phyloP scores from a whole-genome alignment of 768 basidiomycete genomes.

The Rhodotorula babjevae region DNA sequence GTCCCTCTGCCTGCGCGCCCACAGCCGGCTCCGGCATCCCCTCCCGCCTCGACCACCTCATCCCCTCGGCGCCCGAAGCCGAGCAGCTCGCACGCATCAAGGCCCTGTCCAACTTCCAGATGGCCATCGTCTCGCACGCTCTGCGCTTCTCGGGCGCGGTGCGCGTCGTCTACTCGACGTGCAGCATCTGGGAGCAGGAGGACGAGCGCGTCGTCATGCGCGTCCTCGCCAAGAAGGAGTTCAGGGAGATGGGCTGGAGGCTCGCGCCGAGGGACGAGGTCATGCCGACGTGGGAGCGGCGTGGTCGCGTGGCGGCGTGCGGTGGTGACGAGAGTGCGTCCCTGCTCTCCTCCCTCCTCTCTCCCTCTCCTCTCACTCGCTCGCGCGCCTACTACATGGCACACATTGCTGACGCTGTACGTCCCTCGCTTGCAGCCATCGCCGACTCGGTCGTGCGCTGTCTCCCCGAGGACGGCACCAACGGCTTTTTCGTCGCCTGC shows the following conservation, averaged over 20 bases:
- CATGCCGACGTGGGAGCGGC: conserved; percentile 73
- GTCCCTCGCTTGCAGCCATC: conserved; percentile 48
- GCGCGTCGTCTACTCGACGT: conserved; percentile 95
- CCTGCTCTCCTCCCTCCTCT: not conserved
- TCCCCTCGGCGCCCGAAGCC: conserved; percentile 52
- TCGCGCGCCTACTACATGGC: too few species aligned
- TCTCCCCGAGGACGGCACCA: conserved; percentile 69
- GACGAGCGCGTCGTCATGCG: conserved; percentile 81
- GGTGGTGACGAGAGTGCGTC: conserved; percentile 46
- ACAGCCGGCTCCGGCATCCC: conserved; percentile 45
- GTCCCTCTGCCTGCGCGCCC: conserved; percentile 9
- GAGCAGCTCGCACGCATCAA: conserved; percentile 60
- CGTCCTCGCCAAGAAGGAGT: conserved; percentile 69
- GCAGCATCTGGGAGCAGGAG: conserved; percentile 82
- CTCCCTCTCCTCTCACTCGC: not conserved
- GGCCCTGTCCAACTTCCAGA: conserved; percentile 81
- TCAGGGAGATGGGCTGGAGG: conserved; percentile 57
- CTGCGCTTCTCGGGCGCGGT: conserved; percentile 80
- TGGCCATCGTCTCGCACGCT: conserved; percentile 85
- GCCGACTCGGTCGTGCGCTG: conserved; percentile 52
- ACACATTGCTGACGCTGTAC: not conserved
- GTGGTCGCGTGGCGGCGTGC: conserved; percentile 68
- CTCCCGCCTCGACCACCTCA: conserved; percentile 50
- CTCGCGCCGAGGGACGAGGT: conserved; percentile 66
- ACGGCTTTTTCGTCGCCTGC: conserved; percentile 98